Conservation (phyloP, 371 early-diverging fungal genomes). For the Actinomortierella wolfii region DNA sequence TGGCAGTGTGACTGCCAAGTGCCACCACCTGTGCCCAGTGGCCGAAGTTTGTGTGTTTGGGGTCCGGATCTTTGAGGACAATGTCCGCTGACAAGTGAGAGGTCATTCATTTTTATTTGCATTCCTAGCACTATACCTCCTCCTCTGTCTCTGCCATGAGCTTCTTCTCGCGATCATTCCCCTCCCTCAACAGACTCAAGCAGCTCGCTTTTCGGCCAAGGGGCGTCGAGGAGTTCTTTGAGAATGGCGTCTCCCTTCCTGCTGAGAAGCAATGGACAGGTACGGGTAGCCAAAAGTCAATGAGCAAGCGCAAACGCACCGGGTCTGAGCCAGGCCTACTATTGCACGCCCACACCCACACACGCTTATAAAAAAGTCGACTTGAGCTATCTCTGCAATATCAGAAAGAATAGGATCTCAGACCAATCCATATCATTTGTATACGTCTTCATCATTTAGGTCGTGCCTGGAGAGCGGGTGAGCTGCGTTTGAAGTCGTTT, state of each 20-base stretch:
- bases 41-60: no score
- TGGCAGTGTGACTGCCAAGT: no score
- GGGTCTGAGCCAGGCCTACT: background rate
- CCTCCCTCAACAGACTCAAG: slow-evolving; percentile 42
- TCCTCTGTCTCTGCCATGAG: slow-evolving; percentile 14
- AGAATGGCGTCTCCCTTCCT: slow-evolving; percentile 73
- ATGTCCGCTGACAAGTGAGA: no score
- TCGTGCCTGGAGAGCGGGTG: slow-evolving; percentile 89
- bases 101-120: no score
- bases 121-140: no score
- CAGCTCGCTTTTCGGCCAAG: slow-evolving; percentile 43
- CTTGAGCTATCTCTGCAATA: background rate
- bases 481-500: slow-evolving; percentile 91
- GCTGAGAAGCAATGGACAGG: slow-evolving; percentile 66
- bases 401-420: slow-evolving; percentile 1
- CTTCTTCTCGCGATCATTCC: slow-evolving; percentile 41
- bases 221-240: slow-evolving; percentile 92
- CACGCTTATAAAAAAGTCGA: background rate
- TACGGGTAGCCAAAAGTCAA: slow-evolving; percentile 23
- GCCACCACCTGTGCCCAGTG: no score
- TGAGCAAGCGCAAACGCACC: background rate
- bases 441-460: slow-evolving; percentile 56
- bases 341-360: background rate
- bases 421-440: background rate
- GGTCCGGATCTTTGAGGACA: no score